Conservation (phyloP, 2,329 filamentous ascomycete species). For the Cladorrhinum sp. region DNA sequence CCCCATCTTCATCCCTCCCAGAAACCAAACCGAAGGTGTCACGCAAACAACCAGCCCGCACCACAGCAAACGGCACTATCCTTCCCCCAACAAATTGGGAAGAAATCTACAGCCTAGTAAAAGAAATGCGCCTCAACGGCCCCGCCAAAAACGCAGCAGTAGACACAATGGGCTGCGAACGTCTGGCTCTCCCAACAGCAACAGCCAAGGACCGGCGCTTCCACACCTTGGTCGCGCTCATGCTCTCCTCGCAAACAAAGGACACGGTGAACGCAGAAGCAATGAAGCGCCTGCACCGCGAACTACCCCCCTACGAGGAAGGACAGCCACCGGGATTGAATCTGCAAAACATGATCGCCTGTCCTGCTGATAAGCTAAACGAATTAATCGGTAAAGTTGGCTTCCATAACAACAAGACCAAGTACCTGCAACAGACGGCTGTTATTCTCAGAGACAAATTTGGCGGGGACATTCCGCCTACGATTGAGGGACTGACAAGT, state of each 20-base stretch:
- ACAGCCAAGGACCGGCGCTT: slow-evolving; percentile 63
- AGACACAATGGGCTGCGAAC: slow-evolving; percentile 95
- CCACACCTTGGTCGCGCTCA: slow-evolving; percentile 81
- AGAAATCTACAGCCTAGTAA: slow-evolving; percentile 72
- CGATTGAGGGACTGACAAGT: slow-evolving; percentile 69
- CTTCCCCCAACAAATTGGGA: slow-evolving; percentile 77
- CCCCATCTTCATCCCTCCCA: background rate
- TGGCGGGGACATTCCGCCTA: slow-evolving; percentile 74
- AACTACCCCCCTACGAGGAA: slow-evolving; percentile 55
- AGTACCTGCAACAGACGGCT: slow-evolving; percentile 72
- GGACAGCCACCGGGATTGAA: slow-evolving; percentile 57
- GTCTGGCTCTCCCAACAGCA: slow-evolving; percentile 56
- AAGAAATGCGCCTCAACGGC: slow-evolving; percentile 65
- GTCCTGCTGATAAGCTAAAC: slow-evolving; percentile 64
- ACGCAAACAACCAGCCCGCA: background rate
- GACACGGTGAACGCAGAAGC: slow-evolving; percentile 85
- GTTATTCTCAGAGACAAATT: slow-evolving; percentile 68
- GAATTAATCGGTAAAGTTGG: slow-evolving; percentile 78
- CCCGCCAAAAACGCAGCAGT: slow-evolving; percentile 73
- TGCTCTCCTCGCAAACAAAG: slow-evolving; percentile 91
- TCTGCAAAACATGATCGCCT: slow-evolving; percentile 72
- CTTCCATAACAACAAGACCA: slow-evolving; percentile 94
- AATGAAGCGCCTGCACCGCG: slow-evolving; percentile 74
- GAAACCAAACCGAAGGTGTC: background rate
- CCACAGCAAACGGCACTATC: slow-evolving; percentile 32